Evolutionary conservation across 2,329 filamentous ascomycete species (phyloP), one percentile per base, ranked within the genome.

Genomic region (Aspergillus caelatus): DNA sequence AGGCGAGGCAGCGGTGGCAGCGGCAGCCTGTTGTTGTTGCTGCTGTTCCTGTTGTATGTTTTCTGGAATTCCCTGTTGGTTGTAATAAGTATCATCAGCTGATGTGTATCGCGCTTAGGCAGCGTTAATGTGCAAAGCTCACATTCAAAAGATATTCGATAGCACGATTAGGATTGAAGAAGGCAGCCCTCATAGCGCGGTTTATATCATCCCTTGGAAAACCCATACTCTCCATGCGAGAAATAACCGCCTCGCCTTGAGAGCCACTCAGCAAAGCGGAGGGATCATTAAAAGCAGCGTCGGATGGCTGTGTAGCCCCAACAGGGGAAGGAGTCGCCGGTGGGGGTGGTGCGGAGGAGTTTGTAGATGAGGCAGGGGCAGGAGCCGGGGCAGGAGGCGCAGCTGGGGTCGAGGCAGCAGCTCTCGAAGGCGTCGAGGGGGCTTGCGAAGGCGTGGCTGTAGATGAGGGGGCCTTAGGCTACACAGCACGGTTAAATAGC

Each of bases 211-310:
- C 83, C 74, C 94, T 87, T 74, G 92, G 88, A 71, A 99, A 99
- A 10, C 95, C 95, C 95, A 99, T 99, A 69, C 90, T 91, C 81
- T 97, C 94, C 93, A 99, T 97, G 76, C 94, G 93, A 56, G 90
- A 86, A 73, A 98, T 90, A 43, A 93, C 93, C 70, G 89, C 88
- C 67, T 91, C 88, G 70, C 93, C 89, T 78, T 94, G 91, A 65
- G 89, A 84, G 59, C 95, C 95, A 82, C 97, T 90, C 23, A 93
- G 89, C 75, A 98, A 86, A n/a, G 92, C 89, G 34, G 91, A 94
- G 28, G 91, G 87, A 71, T 93, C 89, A 74, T 89, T 88, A 75
- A 89, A 90, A 52, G 78, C 76, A 50, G 58, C 74, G 21, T 52
- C 10, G 11, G 72, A 68, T n/a, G 75, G 67, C 41, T 78, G 73